These are phyloP conservation scores for Eimeria maxima DNA, from an alignment of 169 alveolate species.

Conservation along the genomic window DNA sequence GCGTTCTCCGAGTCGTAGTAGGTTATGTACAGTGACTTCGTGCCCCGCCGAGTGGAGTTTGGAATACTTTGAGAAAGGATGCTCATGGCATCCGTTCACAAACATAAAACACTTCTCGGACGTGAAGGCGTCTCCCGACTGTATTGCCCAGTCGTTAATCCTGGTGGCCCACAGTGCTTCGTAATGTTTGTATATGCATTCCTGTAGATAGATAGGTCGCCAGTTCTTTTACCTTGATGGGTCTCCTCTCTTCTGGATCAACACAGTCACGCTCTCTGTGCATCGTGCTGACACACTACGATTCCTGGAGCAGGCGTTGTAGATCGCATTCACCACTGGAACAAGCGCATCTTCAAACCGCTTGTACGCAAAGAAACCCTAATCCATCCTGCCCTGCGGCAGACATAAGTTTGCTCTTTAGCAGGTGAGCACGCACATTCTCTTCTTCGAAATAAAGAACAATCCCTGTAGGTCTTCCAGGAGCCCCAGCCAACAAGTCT, in stretches of 20 bases:
- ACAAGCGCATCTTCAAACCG: too few species aligned
- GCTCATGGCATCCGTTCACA: conserved; percentile 11
- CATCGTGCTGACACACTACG: too few species aligned
- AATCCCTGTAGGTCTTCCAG: background rate
- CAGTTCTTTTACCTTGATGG: background rate
- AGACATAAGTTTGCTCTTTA: background rate
- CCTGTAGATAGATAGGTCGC: background rate
- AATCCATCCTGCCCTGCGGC: background rate
- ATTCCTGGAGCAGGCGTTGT: too few species aligned
- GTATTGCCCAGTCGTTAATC: background rate
- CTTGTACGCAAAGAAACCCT: too few species aligned
- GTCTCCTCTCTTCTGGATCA: too few species aligned
- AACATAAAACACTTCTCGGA: background rate
- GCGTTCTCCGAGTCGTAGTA: too few species aligned
- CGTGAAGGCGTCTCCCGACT: background rate
- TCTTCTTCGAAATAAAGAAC: background rate
- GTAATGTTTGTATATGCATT: background rate
- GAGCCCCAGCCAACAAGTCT: background rate
- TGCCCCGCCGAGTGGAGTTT: too few species aligned
- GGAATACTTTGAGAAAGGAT: conserved; percentile 11
- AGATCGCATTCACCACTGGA: too few species aligned
- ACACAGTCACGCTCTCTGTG: too few species aligned
- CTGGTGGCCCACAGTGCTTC: background rate
- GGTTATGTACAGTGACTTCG: too few species aligned
- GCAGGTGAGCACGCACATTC: background rate